phyloP scores from a whole-genome alignment of 2,329 filamentous ascomycete species.

The Penicillium sp. region DNA sequence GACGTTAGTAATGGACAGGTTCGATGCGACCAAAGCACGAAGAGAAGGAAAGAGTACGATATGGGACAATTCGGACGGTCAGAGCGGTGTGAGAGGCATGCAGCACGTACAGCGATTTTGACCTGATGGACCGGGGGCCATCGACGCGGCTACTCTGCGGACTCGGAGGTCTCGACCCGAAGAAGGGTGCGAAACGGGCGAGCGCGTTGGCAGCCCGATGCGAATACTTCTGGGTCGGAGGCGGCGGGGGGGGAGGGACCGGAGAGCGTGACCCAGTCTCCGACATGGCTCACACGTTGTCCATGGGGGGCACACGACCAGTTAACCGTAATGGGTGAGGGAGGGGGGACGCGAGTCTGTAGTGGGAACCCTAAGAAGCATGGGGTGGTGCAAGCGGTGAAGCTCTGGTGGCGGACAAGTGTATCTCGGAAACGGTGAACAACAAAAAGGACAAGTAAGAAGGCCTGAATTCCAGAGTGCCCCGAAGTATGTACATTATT shows the following conservation, averaged over 20 bases:
- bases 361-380: neutral
- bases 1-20: conserved; percentile 19
- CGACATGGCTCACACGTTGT: conserved; percentile 26
- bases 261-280: conserved; percentile 30
- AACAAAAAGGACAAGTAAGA: neutral
- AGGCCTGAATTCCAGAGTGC: neutral
- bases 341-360: conserved; percentile 1
- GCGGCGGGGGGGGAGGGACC: conserved; percentile 37
- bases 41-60: conserved; percentile 6
- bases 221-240: conserved; percentile 39
- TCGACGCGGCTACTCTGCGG: conserved; percentile 41
- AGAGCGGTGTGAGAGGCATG: conserved; percentile 16
- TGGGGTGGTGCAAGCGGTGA: conserved; percentile 13
- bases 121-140: conserved; percentile 33
- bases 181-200: conserved; percentile 54
- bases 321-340: conserved; percentile 20
- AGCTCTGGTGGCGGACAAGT: neutral
- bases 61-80: neutral
- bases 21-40: conserved; percentile 4
- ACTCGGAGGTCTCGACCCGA: conserved; percentile 54
- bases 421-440: neutral
- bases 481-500: neutral
- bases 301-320: conserved; percentile 27
- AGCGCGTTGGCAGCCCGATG: conserved; percentile 47
- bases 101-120: conserved; percentile 41